Percentiles rank a stretch among this genome's conserved stretches.
Conservation (phyloP, 495 filamentous ascomycete genomes). For the Immersiella caudata region DNA sequence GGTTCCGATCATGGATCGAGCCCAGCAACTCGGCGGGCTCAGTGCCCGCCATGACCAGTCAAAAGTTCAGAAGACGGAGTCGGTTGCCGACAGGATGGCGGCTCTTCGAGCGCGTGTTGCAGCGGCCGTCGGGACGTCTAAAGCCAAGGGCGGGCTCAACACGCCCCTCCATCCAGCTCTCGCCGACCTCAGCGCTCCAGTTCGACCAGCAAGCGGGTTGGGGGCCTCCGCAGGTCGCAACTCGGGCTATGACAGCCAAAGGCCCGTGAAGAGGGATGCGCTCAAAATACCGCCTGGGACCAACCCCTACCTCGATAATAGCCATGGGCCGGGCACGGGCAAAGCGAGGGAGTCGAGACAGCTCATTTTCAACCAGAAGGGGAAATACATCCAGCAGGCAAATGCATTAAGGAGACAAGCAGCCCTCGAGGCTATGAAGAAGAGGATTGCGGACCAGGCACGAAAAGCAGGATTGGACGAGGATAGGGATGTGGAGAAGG, state of each 20-base stretch:
- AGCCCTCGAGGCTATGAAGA: constrained; percentile 90
- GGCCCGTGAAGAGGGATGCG: constrained; percentile 32
- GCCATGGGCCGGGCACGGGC: constrained; percentile 59
- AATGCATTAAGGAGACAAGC: constrained; percentile 84
- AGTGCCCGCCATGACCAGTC: constrained; percentile 55
- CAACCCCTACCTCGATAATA: constrained; percentile 87
- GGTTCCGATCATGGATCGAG: constrained; percentile 47
- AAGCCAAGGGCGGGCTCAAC: constrained; percentile 75
- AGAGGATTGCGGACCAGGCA: constrained; percentile 81
- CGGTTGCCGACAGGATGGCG: constrained; percentile 58
- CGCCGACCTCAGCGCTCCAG: constrained; percentile 66
- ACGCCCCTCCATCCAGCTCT: constrained; percentile 89
- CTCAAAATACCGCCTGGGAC: constrained; percentile 49
- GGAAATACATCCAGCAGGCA: constrained; percentile 94
- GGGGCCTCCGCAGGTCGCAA: constrained; percentile 30
- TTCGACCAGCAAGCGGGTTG: constrained; percentile 48
- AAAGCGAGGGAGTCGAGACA: constrained; percentile 69
- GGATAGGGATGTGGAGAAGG: constrained; percentile 84
- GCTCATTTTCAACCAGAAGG: constrained; percentile 91
- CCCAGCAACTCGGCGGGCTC: constrained; percentile 48
- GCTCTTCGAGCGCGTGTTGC: constrained; percentile 84
- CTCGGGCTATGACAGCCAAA: constrained; percentile 25
- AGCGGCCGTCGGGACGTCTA: constrained; percentile 65
- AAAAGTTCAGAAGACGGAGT: constrained; percentile 55
- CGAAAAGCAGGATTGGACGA: constrained; percentile 89